These are phyloP conservation scores for Fusarium sarcochroum DNA, from an alignment of 2,329 filamentous ascomycete genomes.

Conservation along the genomic window DNA sequence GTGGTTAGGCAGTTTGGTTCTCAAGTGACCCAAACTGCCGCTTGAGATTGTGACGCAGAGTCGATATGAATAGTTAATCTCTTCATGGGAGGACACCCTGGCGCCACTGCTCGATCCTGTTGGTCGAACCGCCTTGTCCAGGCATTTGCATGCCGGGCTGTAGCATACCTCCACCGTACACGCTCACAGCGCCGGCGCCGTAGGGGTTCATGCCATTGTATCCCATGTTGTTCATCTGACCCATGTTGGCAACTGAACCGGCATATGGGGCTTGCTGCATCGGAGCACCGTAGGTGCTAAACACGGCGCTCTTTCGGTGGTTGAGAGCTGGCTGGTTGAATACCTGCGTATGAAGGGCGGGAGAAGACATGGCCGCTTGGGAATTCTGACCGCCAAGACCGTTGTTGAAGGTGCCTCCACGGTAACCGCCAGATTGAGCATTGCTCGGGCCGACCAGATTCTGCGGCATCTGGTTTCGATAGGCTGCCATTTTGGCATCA, in stretches of 20 bases:
- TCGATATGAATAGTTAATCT: neutral
- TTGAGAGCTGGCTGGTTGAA: constrained; percentile 41
- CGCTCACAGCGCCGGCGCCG: constrained; percentile 39
- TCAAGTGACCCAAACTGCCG: neutral
- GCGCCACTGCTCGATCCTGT: constrained; percentile 60
- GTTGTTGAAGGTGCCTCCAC: constrained; percentile 69
- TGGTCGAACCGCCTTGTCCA: constrained; percentile 49
- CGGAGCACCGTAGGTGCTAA: constrained; percentile 51
- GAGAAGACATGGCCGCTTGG: constrained; percentile 47
- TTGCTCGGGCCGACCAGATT: constrained; percentile 52
- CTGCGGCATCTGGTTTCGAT: constrained; percentile 66
- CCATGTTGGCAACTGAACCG: too few relatives aligned
- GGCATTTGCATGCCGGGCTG: constrained; percentile 50
- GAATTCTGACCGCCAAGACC: constrained; percentile 59
- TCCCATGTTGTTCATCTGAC: too few relatives aligned
- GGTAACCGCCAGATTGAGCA: constrained; percentile 61
- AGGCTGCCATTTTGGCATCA: constrained; percentile 63
- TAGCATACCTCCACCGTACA: constrained; percentile 51
- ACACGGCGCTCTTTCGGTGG: constrained; percentile 51
- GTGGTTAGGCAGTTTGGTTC: neutral
- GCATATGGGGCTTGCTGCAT: constrained; percentile 46
- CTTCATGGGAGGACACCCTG: constrained; percentile 57
- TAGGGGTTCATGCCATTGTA: constrained; percentile 46
- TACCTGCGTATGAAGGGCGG: constrained; percentile 47
- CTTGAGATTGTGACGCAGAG: neutral